A percentile compares a stretch with the other conserved stretches of the same genome.
phyloP scores from a whole-genome alignment of 139 green algal species.

The Chlorella sorokiniana region DNA sequence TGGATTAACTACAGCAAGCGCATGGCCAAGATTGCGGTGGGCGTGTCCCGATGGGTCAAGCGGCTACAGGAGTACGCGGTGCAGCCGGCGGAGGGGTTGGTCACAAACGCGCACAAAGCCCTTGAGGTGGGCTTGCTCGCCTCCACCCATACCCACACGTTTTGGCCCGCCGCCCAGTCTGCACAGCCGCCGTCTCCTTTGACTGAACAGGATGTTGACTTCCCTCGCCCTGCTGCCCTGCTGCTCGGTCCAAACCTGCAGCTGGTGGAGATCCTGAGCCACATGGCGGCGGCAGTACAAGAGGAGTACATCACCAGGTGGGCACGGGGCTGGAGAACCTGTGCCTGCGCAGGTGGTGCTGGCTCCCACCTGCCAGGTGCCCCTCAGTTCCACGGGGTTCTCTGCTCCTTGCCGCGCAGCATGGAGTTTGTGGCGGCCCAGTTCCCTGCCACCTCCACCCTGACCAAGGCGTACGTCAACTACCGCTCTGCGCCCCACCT shows the following conservation, averaged over 20 bases:
- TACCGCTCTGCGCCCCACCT: background rate
- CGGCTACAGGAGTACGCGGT: slow-evolving; percentile 17
- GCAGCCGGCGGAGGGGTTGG: background rate
- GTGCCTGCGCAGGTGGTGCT: too few species aligned
- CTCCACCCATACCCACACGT: background rate
- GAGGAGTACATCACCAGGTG: slow-evolving; percentile 33
- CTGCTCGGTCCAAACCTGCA: background rate
- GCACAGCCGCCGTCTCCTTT: background rate
- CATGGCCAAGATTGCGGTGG: slow-evolving; percentile 12
- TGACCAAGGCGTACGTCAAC: background rate
- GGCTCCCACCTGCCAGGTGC: too few species aligned
- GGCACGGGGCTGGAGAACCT: too few species aligned
- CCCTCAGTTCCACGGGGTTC: too few species aligned
- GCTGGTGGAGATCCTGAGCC: slow-evolving; percentile 21
- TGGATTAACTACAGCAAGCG: slow-evolving; percentile 30
- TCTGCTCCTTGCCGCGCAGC: background rate
- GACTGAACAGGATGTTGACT: background rate
- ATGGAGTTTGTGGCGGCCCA: slow-evolving; percentile 14
- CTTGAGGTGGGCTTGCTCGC: background rate
- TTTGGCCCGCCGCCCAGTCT: background rate
- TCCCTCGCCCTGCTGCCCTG: background rate
- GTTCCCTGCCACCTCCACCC: background rate
- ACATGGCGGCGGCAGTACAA: slow-evolving; percentile 24
- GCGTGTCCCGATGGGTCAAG: slow-evolving; percentile 13
- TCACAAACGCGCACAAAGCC: background rate